These are phyloP conservation scores for Physcomitrellopsis africana DNA, from an alignment of 225 moss, liverwort and hornwort genomes.

Conservation along the genomic window DNA sequence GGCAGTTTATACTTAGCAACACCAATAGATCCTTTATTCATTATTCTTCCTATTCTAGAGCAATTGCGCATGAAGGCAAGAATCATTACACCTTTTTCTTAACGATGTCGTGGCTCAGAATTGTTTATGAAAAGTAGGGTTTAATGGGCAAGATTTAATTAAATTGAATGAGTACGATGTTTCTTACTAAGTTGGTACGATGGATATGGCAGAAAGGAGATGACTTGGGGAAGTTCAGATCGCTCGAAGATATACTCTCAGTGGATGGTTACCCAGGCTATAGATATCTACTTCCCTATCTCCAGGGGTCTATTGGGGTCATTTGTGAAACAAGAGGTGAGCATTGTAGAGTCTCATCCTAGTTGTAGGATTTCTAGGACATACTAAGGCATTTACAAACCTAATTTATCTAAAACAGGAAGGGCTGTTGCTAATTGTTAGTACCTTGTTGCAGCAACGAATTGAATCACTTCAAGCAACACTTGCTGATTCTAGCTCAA, in stretches of 20 bases:
- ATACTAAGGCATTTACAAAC: background rate
- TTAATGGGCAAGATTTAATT: background rate
- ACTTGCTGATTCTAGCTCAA: background rate
- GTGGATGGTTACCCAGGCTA: constrained; percentile 76
- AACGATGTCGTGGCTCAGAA: background rate
- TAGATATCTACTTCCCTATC: constrained; percentile 51
- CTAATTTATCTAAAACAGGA: background rate
- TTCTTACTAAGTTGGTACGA: constrained; percentile 21
- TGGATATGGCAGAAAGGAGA: constrained; percentile 66
- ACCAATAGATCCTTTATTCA: constrained; percentile 65
- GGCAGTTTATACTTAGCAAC: constrained; percentile 80
- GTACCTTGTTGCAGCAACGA: background rate
- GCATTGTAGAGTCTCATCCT: constrained; percentile 11
- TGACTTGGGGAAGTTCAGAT: constrained; percentile 75
- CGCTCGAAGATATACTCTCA: constrained; percentile 65
- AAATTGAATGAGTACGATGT: background rate
- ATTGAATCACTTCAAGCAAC: background rate
- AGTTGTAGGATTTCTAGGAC: constrained; percentile 11
- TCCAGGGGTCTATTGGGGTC: constrained; percentile 48
- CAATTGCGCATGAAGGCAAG: constrained; percentile 71
- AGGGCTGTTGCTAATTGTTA: background rate
- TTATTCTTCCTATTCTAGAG: constrained; percentile 70
- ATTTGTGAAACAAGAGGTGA: constrained; percentile 76
- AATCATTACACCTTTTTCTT: constrained; percentile 1
- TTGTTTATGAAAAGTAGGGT: background rate